These are phyloP conservation scores for Panus rudis DNA, from an alignment of 768 basidiomycete genomes.

Conservation along the genomic window DNA sequence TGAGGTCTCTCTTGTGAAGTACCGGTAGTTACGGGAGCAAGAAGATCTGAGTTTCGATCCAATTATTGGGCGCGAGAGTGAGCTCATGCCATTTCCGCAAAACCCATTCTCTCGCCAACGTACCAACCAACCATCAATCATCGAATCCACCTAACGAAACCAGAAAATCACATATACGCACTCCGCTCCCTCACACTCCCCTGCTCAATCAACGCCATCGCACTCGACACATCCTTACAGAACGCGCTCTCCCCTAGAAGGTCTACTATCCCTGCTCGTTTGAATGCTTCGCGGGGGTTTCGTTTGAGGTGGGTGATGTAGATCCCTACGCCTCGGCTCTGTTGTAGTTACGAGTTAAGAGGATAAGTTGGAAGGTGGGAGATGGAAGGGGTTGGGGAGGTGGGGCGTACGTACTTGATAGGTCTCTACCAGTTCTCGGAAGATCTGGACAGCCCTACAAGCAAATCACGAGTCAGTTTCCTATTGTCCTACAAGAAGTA, in stretches of 20 bases:
- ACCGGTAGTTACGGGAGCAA: no score
- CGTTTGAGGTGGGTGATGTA: conserved; percentile 41
- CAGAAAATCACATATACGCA: no score
- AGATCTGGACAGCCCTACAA: conserved; percentile 72
- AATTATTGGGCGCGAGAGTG: no score
- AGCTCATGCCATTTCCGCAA: no score
- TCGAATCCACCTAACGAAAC: no score
- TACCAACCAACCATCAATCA: no score
- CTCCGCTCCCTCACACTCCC: conserved; percentile 10
- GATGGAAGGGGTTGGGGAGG: background rate
- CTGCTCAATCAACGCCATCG: conserved; percentile 33
- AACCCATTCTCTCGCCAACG: no score
- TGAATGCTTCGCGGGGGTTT: conserved; percentile 31
- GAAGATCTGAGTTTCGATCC: no score
- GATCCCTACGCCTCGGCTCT: conserved; percentile 38
- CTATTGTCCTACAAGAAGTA: background rate
- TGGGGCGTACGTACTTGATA: conserved; percentile 49
- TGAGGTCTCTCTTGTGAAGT: no score
- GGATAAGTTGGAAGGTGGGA: background rate
- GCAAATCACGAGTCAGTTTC: conserved; percentile 7
- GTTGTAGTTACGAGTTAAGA: background rate
- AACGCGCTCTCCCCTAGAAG: conserved; percentile 39
- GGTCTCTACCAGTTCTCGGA: conserved; percentile 70
- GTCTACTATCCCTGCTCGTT: conserved; percentile 35
- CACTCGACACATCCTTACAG: conserved; percentile 36